Evolutionary conservation across 306 rosid genomes (phyloP), one percentile per base, ranked within the genome.

Genomic region (Gastrolobium bilobum): DNA sequence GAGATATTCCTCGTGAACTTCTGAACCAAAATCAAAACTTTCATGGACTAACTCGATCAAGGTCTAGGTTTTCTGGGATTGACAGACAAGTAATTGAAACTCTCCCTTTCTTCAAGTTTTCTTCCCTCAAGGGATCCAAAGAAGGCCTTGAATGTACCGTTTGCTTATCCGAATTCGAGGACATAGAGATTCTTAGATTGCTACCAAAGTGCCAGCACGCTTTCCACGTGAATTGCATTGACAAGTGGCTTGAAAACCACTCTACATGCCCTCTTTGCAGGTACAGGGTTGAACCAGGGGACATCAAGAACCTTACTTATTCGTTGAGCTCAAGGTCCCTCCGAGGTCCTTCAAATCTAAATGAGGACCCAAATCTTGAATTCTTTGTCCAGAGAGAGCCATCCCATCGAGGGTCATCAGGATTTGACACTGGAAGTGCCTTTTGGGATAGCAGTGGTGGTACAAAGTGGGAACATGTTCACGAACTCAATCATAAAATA

Each of bases 251-350:
- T 11, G 97, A 92, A 64, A 87, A 78, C 60, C 97, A 92, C 81
- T 84, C 96, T 0, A 95, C 87, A 34, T 95, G 99, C 67, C 99
- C 99, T 77, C 92, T 92, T 34, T 95, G 99, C 79, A 79, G 99
- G 88, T 81, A 64, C 63, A 83, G 59, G 67, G 87, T 92, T 7
- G 83, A 90, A 79, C 44, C 88, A 5, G 89, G 73, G 20, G 97
- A 95, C 35, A 53, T 88, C 38, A 61, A 82, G 35, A 73, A 58
- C 46, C 44, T 87, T 76, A 39, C 81, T 11, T 64, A 48, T 33
- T 89, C 99, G 2, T 40, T 81, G 58, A 92, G 97, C 47, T 87
- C 88, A 83, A 87, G 98, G 40, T 72, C 84, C 67, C 64, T 92
- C 11, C 54, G 82, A 33, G 84, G 76, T 9, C 92, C 85, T 63